A percentile compares a stretch with the other conserved stretches of the same genome.
Conservation (phyloP, 164 flowering plant genomes). For the Sextonia rubra region DNA sequence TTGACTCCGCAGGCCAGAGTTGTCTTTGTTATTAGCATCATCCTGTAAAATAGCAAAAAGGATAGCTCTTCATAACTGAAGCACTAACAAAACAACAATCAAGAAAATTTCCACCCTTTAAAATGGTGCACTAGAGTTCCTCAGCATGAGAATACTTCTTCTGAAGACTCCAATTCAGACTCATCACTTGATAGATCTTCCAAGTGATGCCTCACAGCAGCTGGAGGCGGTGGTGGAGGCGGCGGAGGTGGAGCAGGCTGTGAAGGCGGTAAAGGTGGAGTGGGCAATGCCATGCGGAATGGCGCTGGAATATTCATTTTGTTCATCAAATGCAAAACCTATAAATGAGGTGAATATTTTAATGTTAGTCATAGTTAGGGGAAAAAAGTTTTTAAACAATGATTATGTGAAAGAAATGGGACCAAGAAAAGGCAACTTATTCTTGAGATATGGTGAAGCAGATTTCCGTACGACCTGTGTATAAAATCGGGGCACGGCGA, state of each 20-base stretch:
- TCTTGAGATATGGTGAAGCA: not conserved
- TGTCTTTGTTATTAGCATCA: slow-evolving; percentile 24
- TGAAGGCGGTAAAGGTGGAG: slow-evolving; percentile 83
- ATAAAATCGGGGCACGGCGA: slow-evolving; percentile 96
- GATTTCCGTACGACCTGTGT: slow-evolving; percentile 55
- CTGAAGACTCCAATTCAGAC: slow-evolving; percentile 89
- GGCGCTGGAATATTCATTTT: slow-evolving; percentile 99
- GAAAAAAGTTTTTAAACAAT: not conserved
- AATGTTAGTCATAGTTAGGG: not conserved
- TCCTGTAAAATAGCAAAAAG: slow-evolving; percentile 24
- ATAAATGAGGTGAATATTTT: slow-evolving; percentile 7
- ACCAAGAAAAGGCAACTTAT: not conserved
- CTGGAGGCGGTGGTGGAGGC: slow-evolving; percentile 22
- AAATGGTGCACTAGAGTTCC: not conserved
- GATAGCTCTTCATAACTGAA: not conserved
- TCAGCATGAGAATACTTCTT: slow-evolving; percentile 47
- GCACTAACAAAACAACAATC: not conserved
- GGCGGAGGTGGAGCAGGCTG: slow-evolving; percentile 49
- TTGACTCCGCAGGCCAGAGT: slow-evolving; percentile 16
- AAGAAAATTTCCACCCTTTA: not conserved
- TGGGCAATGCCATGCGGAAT: slow-evolving; percentile 84
- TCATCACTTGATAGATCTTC: slow-evolving; percentile 72
- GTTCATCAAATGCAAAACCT: slow-evolving; percentile 99
- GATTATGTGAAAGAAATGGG: slow-evolving; percentile 4
- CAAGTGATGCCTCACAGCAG: slow-evolving; percentile 31